Evolutionary conservation across 2,329 filamentous ascomycete species (phyloP), one percentile per base, ranked within the genome.

Genomic region (Bipolaris gigantea): DNA sequence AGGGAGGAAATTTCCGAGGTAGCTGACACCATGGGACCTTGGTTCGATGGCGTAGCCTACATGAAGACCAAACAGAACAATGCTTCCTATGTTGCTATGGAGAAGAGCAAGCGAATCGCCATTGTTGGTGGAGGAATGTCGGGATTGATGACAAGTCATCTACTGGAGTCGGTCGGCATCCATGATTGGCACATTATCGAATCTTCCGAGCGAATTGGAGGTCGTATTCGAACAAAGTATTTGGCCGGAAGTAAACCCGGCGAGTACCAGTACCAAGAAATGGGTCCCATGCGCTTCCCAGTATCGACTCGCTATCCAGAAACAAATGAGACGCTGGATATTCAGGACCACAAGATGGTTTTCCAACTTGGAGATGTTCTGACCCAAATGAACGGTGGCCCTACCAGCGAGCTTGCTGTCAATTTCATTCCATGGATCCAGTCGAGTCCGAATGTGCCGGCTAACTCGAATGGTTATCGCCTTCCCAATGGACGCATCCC

Each of bases 121-220:
- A 88, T 89, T 42, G 75, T 88, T 4, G 86, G 86, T 15, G 86
- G 81, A 11, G 86, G 86, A 6, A 87, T 88, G 80, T 77, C 83
- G 2, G 86, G 86, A 0, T 70, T 89, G 42, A 84, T 88, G 80
- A 87, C 80, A 76, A 66, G 65, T 58, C 59, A 69, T 7, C 63
- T 74, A 0, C 71, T 82, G 1, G 75, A 81, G 72, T 75, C 80
- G 72, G 68, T 82, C 2, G 85, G 85, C 3, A 77, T 88, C 48
- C 77, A 79, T 33, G 83, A 88, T 67, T 79, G 85, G 73, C 79
- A 81, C 41, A 85, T 89, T 50, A 76, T 85, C 16, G 86, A 89
- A 67, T 82, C 83, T 0, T 81, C 80, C 5, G 70, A 83, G 35
- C 78, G 86, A 7, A 78, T 88, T 13, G 86, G 86, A 15, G 85